These are phyloP conservation scores for Aspergillus puulaauensis DNA, from an alignment of 2,329 filamentous ascomycete genomes.

Conservation along the genomic window DNA sequence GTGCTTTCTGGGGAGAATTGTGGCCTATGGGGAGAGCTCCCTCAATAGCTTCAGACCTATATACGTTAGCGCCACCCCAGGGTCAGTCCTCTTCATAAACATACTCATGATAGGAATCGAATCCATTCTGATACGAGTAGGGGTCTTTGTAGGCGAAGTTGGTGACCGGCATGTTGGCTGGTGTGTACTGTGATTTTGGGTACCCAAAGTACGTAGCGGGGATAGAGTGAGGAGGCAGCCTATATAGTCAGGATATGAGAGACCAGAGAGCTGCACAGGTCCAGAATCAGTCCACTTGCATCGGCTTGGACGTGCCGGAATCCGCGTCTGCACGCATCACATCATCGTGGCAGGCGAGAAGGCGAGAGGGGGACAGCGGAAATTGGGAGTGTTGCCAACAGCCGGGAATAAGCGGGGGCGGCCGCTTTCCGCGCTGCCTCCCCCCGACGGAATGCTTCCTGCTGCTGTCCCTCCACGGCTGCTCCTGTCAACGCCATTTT, in stretches of 20 bases:
- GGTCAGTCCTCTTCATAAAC: conserved; percentile 25
- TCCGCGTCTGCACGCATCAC: conserved; percentile 3
- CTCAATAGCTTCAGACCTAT: conserved; percentile 71
- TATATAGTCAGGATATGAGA: not conserved
- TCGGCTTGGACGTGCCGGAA: not conserved
- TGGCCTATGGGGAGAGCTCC: conserved; percentile 71
- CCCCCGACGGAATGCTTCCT: conserved; percentile 14
- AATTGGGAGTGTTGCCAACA: not conserved
- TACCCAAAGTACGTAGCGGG: not conserved
- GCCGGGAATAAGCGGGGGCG: conserved; percentile 31
- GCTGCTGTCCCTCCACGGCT: conserved; percentile 29
- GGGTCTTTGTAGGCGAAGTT: conserved; percentile 63
- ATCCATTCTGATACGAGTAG: conserved; percentile 78
- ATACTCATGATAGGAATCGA: conserved; percentile 74
- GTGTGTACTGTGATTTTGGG: not conserved
- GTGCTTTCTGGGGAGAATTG: conserved; percentile 80
- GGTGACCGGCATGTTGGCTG: conserved; percentile 60
- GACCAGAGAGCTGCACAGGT: not conserved
- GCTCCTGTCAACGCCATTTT: conserved; percentile 38
- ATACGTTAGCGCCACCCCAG: conserved; percentile 10
- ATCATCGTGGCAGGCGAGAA: not conserved
- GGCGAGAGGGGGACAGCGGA: not conserved
- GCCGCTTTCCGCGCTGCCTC: conserved; percentile 66
- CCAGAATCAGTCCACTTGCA: not conserved
- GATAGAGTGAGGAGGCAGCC: not conserved